Conservation (phyloP, 2,329 filamentous ascomycete genomes). For the Cordyceps cicadae region DNA sequence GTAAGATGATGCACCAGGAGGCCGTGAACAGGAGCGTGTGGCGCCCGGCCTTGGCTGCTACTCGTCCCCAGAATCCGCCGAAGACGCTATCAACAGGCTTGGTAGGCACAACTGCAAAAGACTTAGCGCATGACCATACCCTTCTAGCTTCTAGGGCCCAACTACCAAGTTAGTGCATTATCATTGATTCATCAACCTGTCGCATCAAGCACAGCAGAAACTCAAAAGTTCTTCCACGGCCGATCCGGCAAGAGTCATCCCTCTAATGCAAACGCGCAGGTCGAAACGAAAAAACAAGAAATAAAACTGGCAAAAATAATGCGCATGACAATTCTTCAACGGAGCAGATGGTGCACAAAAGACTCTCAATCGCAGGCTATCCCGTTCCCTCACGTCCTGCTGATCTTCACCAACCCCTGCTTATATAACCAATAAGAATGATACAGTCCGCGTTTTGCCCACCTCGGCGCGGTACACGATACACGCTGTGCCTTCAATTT, state of each 20-base stretch:
- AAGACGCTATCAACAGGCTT: neutral
- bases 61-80: neutral
- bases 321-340: too few species aligned
- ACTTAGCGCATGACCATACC: neutral
- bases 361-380: neutral
- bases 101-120: too few species aligned
- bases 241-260: neutral
- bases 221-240: neutral
- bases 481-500: neutral
- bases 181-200: neutral
- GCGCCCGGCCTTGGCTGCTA: neutral
- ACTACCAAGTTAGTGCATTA: neutral
- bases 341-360: neutral
- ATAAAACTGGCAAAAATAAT: neutral
- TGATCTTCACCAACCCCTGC: neutral
- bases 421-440: neutral
- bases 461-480: neutral
- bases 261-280: neutral
- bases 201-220: neutral
- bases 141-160: neutral
- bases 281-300: neutral
- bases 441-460: conserved; percentile 1
- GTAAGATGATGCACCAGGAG: neutral
- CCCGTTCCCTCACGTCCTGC: neutral
- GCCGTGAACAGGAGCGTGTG: neutral